Conservation (phyloP, 148 eudicot genomes). For the Silene latifolia region DNA sequence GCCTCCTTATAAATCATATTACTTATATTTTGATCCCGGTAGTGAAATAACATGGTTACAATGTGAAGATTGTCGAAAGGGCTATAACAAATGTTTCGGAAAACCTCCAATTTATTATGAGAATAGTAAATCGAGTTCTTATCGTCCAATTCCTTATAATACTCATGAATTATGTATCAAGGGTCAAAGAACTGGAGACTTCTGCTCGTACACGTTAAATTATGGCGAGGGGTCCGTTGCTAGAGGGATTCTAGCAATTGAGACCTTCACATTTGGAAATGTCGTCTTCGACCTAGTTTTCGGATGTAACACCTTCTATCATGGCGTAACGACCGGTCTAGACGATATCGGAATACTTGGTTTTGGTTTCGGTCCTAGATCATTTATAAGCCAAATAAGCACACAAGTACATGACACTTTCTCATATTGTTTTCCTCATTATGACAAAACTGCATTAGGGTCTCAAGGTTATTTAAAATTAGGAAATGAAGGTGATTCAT, state of each 20-base stretch:
- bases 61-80: not conserved
- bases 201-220: not conserved
- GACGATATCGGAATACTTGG: not conserved
- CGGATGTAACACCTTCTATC: not conserved
- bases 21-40: not conserved
- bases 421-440: constrained; percentile 17
- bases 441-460: not conserved
- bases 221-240: not conserved
- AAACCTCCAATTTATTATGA: not conserved
- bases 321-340: too few relatives aligned
- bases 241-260: not conserved
- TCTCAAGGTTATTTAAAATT: constrained; percentile 4
- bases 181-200: not conserved
- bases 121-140: not conserved
- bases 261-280: constrained; percentile 11
- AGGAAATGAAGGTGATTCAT: not conserved
- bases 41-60: not conserved
- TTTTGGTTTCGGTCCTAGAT: constrained; percentile 14
- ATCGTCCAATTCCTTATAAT: not conserved
- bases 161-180: not conserved
- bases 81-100: not conserved
- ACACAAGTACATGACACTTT: not conserved
- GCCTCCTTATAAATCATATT: not conserved
- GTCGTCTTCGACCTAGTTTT: not conserved
- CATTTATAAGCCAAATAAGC: not conserved